Conservation (phyloP, 108 stramenopile species). For the Skeletonema grethae region DNA sequence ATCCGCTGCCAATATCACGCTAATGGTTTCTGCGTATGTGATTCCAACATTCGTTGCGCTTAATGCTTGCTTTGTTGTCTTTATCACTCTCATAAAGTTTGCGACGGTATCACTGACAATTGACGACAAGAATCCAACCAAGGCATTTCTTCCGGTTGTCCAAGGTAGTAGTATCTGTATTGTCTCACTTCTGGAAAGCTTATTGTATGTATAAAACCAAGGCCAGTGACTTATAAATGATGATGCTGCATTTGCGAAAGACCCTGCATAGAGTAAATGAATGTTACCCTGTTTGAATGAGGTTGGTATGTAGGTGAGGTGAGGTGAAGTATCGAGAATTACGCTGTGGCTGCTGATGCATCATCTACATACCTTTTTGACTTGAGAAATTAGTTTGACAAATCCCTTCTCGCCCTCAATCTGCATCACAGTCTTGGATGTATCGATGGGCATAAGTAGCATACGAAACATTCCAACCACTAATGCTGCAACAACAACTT, state of each 20-base stretch:
- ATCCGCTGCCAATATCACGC: conserved; percentile 79
- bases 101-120: conserved; percentile 77
- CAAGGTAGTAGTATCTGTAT: conserved; percentile 45
- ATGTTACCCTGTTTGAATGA: conserved; percentile 42
- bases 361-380: conserved; percentile 45
- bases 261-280: conserved; percentile 73
- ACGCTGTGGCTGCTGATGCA: background rate
- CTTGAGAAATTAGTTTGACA: conserved; percentile 58
- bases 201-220: conserved; percentile 84
- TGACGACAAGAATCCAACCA: conserved; percentile 76
- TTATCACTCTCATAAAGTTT: conserved; percentile 84
- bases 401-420: conserved; percentile 83
- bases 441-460: conserved; percentile 78
- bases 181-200: conserved; percentile 49
- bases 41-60: conserved; percentile 56
- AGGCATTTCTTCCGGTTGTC: conserved; percentile 62
- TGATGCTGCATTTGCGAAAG: conserved; percentile 63
- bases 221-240: conserved; percentile 78
- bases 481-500: conserved; percentile 74
- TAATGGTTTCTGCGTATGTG: conserved; percentile 68
- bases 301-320: background rate
- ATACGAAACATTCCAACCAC: conserved; percentile 89
- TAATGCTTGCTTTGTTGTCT: conserved; percentile 86
- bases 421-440: conserved; percentile 96
- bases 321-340: background rate